Conservation (phyloP, 768 basidiomycete species). For the Pleurotus citrinopileatus region DNA sequence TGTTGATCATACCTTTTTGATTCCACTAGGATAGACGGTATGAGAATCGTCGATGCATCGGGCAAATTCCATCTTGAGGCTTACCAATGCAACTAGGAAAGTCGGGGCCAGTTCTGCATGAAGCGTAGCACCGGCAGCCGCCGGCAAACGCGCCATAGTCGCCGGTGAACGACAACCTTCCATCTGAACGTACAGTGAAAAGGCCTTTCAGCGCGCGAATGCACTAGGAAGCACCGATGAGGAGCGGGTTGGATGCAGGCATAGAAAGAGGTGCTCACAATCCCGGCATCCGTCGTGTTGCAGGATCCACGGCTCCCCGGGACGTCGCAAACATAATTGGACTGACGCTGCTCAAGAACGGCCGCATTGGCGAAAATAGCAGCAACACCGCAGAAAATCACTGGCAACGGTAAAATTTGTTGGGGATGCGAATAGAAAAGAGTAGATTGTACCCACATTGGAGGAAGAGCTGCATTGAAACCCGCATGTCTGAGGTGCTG, state of each 20-base stretch:
- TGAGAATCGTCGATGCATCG: background rate
- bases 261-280: background rate
- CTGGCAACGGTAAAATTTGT: background rate
- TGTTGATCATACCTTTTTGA: background rate
- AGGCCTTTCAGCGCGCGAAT: background rate
- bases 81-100: constrained; percentile 1
- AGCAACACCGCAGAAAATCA: background rate
- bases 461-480: background rate
- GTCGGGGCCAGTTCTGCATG: background rate
- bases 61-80: background rate
- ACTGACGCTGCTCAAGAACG: constrained; percentile 1
- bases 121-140: constrained; percentile 7
- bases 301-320: background rate
- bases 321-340: background rate
- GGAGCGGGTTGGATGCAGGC: background rate
- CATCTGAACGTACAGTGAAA: background rate
- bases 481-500: background rate
- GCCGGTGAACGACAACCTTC: background rate
- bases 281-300: background rate
- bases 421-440: background rate
- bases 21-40: background rate
- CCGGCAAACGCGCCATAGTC: constrained; percentile 2
- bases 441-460: background rate
- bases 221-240: background rate
- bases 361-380: background rate